phyloP scores from a whole-genome alignment of 1,284 basidiomycete genomes.

The Microbotryum violaceum region DNA sequence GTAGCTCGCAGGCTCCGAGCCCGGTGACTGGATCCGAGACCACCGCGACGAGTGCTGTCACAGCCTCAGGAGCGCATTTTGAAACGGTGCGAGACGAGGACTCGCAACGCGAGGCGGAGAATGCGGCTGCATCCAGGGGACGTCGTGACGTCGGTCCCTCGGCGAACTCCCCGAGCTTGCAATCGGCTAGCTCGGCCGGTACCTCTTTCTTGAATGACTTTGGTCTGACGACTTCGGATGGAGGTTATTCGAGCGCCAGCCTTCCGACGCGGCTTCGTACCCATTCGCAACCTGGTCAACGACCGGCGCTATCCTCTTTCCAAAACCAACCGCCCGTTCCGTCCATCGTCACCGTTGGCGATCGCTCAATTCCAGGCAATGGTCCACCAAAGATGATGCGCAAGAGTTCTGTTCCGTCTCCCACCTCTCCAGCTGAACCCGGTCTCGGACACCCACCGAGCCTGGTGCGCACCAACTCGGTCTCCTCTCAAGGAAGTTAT shows the following conservation, averaged over 20 bases:
- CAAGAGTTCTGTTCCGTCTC: conserved; percentile 17
- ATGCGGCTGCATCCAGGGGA: too few relatives aligned
- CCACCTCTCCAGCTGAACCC: conserved; percentile 1
- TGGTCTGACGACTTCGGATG: conserved; percentile 2
- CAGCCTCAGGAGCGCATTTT: too few relatives aligned
- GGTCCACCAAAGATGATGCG: background rate
- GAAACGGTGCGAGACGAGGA: too few relatives aligned
- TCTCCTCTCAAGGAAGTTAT: conserved; percentile 7
- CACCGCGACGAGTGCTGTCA: too few relatives aligned
- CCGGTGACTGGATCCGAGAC: too few relatives aligned
- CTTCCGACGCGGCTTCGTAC: conserved; percentile 32
- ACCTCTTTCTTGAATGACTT: background rate
- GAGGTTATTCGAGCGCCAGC: background rate
- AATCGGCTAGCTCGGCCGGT: too few relatives aligned
- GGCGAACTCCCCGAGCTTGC: too few relatives aligned
- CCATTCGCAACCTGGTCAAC: conserved; percentile 38
- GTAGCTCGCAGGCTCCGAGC: background rate
- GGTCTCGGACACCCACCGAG: background rate
- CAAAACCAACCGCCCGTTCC: conserved; percentile 1
- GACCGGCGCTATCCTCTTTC: conserved; percentile 31
- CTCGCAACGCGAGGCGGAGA: too few relatives aligned
- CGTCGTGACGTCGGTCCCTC: too few relatives aligned
- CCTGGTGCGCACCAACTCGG: conserved; percentile 17
- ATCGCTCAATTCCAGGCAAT: background rate
- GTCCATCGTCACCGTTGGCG: conserved; percentile 5